Evolutionary conservation across 176 grass and related monocot genomes (phyloP).

Genomic region (barley (Hordeum vulgare)): MorexV3_pseudomolecules_assembly NC_058518.1:38010029-38010528

Average conservation of each 20-base stretch:
- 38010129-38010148: not conserved
- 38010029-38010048: not conserved
- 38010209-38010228: slow-evolving; percentile 78
- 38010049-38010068: not conserved
- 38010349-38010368: slow-evolving; percentile 28
- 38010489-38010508: not conserved
- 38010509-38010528: not conserved
- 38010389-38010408: not conserved
- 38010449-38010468: not conserved
- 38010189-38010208: slow-evolving; percentile 35
- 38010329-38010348: slow-evolving; percentile 65
- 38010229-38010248: slow-evolving; percentile 79
- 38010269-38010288: slow-evolving; percentile 96
- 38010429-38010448: not conserved
- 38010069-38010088: not conserved
- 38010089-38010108: not conserved
- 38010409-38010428: not conserved
- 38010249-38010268: slow-evolving; percentile 75
- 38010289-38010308: slow-evolving; percentile 84
- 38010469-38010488: not conserved
- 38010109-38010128: not conserved
- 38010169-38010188: not conserved
- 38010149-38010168: not conserved
- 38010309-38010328: slow-evolving; percentile 75
- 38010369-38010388: not conserved